Base-by-base conservation (phyloP, 306 rosid genomes). In the Ziziphus jujuba region DNA sequence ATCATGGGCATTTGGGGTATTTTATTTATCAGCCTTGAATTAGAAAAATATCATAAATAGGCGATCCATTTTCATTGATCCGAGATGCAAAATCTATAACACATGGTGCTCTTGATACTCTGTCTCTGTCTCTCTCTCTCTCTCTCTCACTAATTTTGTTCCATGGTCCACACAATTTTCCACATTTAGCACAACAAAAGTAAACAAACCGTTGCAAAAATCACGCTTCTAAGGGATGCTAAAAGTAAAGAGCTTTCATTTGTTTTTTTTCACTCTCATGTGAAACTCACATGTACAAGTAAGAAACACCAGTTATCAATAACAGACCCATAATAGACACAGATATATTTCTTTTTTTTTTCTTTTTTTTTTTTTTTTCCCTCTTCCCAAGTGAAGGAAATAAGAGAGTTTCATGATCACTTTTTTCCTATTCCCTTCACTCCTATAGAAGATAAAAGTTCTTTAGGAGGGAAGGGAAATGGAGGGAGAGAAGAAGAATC, bases 401-500 rank as follows among this genome's bases (percentile, higher is more conserved):
- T 59, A n/a, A n/a, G n/a, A n/a, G n/a, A n/a, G n/a, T n/a, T n/a
- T n/a, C n/a, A n/a, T n/a, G n/a, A 58, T 20, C 62, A 14, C 69
- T 43, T 49, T 79, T 56, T 59, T 21, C 65, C 70, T 43, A 3
- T 73, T 83, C 83, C 77, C 79, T 79, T 87, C 79, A 45, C 87
- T 87, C 83, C 84, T 81, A 33, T 7, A 9, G 12, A 21, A 16
- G 35, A 7, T 9, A 52, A 53, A 70, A 35, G 5, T 36, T 63
- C 63, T 70, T 79, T 81, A 64, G 82, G 84, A 80, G 87, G 81
- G 87, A 74, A 75, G 78, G 60, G 75, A 16, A 13, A 72, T 63
- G 56, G 81, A 79, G 87, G 81, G 59, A 67, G 55, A 78, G 71
- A 43, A 61, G 35, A 63, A 6, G 71, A 21, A 23, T 3, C 67